Conservation (phyloP, 164 flowering plant species). For the Malania oleifera region DNA sequence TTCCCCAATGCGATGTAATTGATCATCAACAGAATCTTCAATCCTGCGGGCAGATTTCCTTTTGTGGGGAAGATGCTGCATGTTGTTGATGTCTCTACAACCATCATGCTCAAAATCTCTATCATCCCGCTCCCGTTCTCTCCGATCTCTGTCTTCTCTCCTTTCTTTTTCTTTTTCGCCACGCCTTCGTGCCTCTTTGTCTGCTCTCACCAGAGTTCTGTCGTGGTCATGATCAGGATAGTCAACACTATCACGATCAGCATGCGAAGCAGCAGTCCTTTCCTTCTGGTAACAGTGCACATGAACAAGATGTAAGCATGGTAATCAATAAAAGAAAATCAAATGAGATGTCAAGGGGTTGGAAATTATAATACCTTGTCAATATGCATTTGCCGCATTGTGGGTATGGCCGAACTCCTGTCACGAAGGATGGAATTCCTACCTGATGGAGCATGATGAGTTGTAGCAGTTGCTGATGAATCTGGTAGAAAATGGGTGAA, state of each 20-base stretch:
- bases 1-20: slow-evolving; percentile 44
- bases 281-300: slow-evolving; percentile 49
- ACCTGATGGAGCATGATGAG: slow-evolving; percentile 33
- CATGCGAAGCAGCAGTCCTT: slow-evolving; percentile 40
- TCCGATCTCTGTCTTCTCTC: slow-evolving; percentile 52
- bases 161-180: slow-evolving; percentile 61
- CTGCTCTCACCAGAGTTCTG: slow-evolving; percentile 29
- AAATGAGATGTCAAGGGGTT: not conserved
- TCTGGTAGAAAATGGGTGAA: slow-evolving; percentile 70
- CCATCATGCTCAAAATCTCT: slow-evolving; percentile 51
- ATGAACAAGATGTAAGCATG: slow-evolving; percentile 10
- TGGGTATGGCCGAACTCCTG: slow-evolving; percentile 42
- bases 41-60: slow-evolving; percentile 33
- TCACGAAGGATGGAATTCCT: slow-evolving; percentile 42
- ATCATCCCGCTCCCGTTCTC: slow-evolving; percentile 52
- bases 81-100: slow-evolving; percentile 36
- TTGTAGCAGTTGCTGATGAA: slow-evolving; percentile 33
- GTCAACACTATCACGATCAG: slow-evolving; percentile 55
- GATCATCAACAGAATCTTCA: slow-evolving; percentile 52
- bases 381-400: slow-evolving; percentile 39
- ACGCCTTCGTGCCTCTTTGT: slow-evolving; percentile 54
- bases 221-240: slow-evolving; percentile 57
- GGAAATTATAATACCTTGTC: slow-evolving; percentile 36
- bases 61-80: slow-evolving; percentile 44
- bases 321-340: not conserved